A percentile compares a stretch with the other conserved stretches of the same genome.
These are phyloP conservation scores for Podospora tetraspora DNA, from an alignment of 495 filamentous ascomycete species.

Conservation along the genomic window DNA sequence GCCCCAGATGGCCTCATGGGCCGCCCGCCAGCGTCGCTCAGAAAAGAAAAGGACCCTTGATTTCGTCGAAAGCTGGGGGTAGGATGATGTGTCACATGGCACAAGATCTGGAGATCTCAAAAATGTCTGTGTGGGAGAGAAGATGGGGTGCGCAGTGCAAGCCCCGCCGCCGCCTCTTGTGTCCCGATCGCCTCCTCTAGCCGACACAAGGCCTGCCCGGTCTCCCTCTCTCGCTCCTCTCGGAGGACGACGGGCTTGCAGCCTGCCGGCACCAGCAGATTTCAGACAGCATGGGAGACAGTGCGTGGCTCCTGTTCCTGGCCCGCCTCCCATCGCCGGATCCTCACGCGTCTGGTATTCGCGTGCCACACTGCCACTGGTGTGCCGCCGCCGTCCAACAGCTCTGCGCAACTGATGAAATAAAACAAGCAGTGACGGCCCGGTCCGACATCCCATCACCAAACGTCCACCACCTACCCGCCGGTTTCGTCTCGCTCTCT, in stretches of 20 bases:
- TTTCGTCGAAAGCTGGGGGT: constrained; percentile 23
- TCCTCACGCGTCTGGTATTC: constrained; percentile 1
- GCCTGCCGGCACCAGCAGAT: constrained; percentile 15
- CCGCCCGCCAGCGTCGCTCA: constrained; percentile 22
- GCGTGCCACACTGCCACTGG: not conserved
- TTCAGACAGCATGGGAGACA: not conserved
- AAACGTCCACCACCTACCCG: not conserved
- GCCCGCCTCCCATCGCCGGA: not conserved
- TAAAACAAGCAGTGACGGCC: constrained; percentile 18
- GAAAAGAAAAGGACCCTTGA: constrained; percentile 16
- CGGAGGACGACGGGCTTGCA: constrained; percentile 18
- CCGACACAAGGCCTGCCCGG: constrained; percentile 8
- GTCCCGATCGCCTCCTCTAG: constrained; percentile 19
- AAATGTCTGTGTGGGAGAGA: constrained; percentile 25
- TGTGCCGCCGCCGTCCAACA: not conserved
- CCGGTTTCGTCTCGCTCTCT: constrained; percentile 2
- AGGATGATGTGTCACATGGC: constrained; percentile 36
- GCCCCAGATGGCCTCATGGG: constrained; percentile 25
- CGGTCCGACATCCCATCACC: constrained; percentile 21
- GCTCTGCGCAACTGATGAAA: constrained; percentile 10
- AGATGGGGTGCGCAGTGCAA: constrained; percentile 26
- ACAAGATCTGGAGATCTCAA: constrained; percentile 34
- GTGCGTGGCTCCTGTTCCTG: not conserved
- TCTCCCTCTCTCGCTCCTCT: constrained; percentile 20
- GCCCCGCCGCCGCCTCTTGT: constrained; percentile 24